Conservation (phyloP, 1,284 basidiomycete species). For the Thelephora terrestris region DNA sequence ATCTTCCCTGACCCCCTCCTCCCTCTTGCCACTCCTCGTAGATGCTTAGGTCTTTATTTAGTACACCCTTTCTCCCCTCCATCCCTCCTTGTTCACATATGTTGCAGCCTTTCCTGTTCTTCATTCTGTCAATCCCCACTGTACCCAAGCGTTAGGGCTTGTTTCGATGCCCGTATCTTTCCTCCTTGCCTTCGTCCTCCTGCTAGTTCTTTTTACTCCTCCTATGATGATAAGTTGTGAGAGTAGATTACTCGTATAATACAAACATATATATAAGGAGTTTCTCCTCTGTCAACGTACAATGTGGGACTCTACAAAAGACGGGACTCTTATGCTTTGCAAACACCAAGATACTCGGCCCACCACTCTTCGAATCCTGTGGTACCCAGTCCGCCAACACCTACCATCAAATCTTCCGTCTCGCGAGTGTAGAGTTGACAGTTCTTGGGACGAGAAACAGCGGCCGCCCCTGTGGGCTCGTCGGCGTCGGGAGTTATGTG, state of each 20-base stretch:
- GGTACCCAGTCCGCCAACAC: conserved; percentile 47
- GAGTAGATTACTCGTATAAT: conserved; percentile 19
- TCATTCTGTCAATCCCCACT: background rate
- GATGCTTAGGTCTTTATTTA: conserved; percentile 5
- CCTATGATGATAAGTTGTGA: conserved; percentile 16
- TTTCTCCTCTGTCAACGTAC: background rate
- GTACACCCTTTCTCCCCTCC: conserved; percentile 6
- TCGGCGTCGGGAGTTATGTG: conserved; percentile 63
- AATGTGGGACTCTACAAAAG: background rate
- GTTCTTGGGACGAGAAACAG: conserved; percentile 59
- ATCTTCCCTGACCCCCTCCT: conserved; percentile 5
- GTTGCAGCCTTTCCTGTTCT: conserved; percentile 4
- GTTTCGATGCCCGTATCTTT: conserved; percentile 4
- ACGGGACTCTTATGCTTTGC: too few relatives aligned
- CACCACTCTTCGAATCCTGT: conserved; percentile 73
- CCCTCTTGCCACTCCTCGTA: conserved; percentile 1
- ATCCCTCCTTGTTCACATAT: conserved; percentile 5
- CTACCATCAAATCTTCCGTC: conserved; percentile 47
- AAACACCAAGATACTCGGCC: conserved; percentile 28
- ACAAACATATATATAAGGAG: conserved; percentile 6
- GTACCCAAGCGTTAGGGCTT: background rate
- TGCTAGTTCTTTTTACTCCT: conserved; percentile 11
- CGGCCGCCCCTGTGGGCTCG: conserved; percentile 47
- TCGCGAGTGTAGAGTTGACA: conserved; percentile 61
- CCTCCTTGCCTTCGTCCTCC: conserved; percentile 6